These are phyloP conservation scores for Capsicum chinense DNA, from an alignment of 257 asterid genomes.

Conservation along the genomic window DNA sequence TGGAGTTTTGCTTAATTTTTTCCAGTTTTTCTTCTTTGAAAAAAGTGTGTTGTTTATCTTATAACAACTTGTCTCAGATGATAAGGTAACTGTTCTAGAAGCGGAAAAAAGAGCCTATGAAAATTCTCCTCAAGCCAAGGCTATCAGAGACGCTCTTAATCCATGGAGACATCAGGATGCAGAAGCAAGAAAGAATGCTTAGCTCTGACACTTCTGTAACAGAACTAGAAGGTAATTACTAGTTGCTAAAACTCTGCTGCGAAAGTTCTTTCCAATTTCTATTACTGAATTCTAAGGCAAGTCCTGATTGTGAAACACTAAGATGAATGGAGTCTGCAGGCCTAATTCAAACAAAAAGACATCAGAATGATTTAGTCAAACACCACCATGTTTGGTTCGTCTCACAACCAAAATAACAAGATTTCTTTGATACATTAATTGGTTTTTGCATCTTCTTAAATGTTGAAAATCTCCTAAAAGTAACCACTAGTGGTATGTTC, in stretches of 20 bases:
- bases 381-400: not conserved
- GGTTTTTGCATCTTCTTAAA: not conserved
- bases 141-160: constrained; percentile 84
- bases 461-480: not conserved
- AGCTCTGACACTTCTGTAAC: constrained; percentile 24
- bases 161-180: constrained; percentile 72
- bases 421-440: not conserved
- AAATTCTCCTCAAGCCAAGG: constrained; percentile 81
- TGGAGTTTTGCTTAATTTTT: not conserved
- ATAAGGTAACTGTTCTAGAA: constrained; percentile 84
- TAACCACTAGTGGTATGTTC: not conserved
- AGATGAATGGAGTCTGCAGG: not conserved
- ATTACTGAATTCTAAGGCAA: not conserved
- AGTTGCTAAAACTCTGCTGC: not conserved
- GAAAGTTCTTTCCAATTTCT: not conserved
- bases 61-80: constrained; percentile 59
- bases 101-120: constrained; percentile 89
- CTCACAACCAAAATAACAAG: not conserved
- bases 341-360: not conserved
- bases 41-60: not conserved
- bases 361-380: not conserved
- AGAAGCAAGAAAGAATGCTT: constrained; percentile 52
- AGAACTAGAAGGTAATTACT: constrained; percentile 6
- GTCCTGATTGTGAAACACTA: not conserved
- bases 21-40: not conserved